Percentiles rank a stretch among this genome's conserved stretches.
Evolutionary conservation across 305 asterid genomes (phyloP).

Genomic region (Fraxinus xanthoxyloides): DNA sequence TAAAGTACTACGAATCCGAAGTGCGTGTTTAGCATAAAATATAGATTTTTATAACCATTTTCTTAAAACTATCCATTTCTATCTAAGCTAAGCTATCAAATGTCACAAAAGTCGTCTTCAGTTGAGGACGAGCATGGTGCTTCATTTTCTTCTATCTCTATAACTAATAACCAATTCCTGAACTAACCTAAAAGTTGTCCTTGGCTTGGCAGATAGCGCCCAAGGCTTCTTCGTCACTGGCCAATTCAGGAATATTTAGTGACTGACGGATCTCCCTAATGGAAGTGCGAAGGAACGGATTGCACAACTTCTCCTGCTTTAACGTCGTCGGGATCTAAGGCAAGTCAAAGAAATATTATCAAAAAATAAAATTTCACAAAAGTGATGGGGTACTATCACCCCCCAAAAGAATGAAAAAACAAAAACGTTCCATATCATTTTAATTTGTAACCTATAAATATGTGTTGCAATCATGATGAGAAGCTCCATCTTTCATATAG

Average conservation of each 20-base stretch:
- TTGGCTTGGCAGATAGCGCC: conserved; percentile 78
- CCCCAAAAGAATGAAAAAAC: background rate
- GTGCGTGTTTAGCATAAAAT: background rate
- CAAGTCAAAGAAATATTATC: conserved; percentile 15
- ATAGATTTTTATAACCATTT: background rate
- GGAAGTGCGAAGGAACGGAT: conserved; percentile 92
- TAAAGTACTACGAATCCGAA: background rate
- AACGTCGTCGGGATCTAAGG: conserved; percentile 77
- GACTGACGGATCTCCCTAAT: conserved; percentile 70
- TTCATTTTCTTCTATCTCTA: background rate
- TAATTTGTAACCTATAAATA: background rate
- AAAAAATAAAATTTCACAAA: background rate
- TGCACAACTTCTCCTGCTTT: conserved; percentile 72
- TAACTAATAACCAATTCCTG: conserved; percentile 1
- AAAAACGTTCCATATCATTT: background rate
- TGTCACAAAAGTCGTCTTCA: background rate
- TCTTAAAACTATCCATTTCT: background rate
- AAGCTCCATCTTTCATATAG: background rate
- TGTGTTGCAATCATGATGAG: background rate
- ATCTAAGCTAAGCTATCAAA: background rate
- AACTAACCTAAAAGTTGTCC: conserved; percentile 54
- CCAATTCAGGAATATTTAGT: conserved; percentile 58
- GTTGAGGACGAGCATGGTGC: background rate
- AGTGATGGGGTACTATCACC: background rate
- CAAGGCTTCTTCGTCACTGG: conserved; percentile 72